phyloP scores from a whole-genome alignment of 768 basidiomycete species.

The Pisolithus orientalis region DNA sequence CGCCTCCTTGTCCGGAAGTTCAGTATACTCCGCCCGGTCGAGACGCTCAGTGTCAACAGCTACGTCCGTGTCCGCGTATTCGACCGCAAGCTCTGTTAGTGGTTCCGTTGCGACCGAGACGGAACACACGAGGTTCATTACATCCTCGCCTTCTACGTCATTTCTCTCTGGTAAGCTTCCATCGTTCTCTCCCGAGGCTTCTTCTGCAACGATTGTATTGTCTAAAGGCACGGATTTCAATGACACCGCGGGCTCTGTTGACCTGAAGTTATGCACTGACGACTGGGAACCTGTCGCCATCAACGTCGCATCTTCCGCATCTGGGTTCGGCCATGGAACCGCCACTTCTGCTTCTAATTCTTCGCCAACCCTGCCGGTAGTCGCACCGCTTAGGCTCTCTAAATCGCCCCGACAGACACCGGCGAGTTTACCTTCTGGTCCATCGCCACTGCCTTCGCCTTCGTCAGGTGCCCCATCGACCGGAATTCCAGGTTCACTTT shows the following conservation, averaged over 20 bases:
- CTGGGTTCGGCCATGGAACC: neutral
- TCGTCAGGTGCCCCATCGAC: neutral
- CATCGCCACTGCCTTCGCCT: constrained; percentile 10
- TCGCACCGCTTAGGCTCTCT: constrained; percentile 21
- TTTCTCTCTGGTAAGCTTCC: constrained; percentile 3
- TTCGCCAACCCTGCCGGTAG: constrained; percentile 3
- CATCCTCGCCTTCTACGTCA: neutral
- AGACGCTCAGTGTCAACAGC: constrained; percentile 7
- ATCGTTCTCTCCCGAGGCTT: constrained; percentile 8
- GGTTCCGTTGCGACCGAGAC: neutral
- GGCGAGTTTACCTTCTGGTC: constrained; percentile 9
- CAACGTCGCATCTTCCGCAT: neutral
- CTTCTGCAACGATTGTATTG: constrained; percentile 15
- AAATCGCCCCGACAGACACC: constrained; percentile 20
- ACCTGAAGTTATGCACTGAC: neutral
- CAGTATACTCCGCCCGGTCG: constrained; percentile 21
- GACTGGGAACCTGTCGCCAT: neutral
- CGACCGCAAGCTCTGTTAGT: neutral
- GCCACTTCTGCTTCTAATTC: neutral
- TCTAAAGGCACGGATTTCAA: constrained; percentile 7
- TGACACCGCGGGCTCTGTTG: constrained; percentile 13
- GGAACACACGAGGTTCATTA: neutral
- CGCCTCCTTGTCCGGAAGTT: constrained; percentile 24
- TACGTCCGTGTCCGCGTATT: constrained; percentile 10
- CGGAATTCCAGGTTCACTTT: constrained; percentile 5